A percentile compares a stretch with the other conserved stretches of the same genome.
phyloP scores from a whole-genome alignment of 176 grass and related monocot species.

The Oryza brachyantha region DNA sequence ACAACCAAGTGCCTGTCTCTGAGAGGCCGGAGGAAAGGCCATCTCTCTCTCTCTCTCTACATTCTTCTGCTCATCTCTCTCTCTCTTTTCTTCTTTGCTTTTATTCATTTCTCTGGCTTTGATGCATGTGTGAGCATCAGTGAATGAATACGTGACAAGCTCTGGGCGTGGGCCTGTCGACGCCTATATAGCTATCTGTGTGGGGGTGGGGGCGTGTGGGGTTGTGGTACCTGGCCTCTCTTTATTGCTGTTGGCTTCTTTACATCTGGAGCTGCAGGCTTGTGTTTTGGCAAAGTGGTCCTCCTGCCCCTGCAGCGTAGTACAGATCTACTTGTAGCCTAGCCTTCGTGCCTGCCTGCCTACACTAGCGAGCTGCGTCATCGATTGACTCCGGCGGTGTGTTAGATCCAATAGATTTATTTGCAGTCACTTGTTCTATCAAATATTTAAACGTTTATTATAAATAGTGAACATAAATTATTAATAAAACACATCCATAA shows the following conservation, averaged over 20 bases:
- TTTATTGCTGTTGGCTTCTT: conserved; percentile 99
- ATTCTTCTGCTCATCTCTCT: conserved; percentile 15
- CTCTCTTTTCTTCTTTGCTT: conserved; percentile 29
- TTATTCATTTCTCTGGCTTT: conserved; percentile 81
- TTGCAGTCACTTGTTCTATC: no score
- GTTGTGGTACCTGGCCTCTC: no score
- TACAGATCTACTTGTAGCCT: conserved; percentile 49
- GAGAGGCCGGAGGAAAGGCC: conserved; percentile 40
- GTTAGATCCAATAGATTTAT: no score
- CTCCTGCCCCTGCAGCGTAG: no score
- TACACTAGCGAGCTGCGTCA: conserved; percentile 37
- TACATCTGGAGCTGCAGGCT: conserved; percentile 89
- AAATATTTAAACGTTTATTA: no score
- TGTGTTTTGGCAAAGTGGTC: conserved; percentile 80
- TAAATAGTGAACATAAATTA: no score
- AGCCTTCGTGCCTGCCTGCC: no score
- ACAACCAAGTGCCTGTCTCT: conserved; percentile 77
- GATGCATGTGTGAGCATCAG: conserved; percentile 90
- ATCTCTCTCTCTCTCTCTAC: conserved; percentile 25
- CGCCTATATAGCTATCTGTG: conserved; percentile 64
- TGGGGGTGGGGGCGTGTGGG: no score
- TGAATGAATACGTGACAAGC: conserved; percentile 93
- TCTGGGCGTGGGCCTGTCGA: conserved; percentile 62
- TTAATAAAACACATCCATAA: no score
- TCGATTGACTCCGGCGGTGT: no score